These are phyloP conservation scores for Acacia crassicarpa DNA, from an alignment of 306 rosid genomes.

Conservation along the genomic window DNA sequence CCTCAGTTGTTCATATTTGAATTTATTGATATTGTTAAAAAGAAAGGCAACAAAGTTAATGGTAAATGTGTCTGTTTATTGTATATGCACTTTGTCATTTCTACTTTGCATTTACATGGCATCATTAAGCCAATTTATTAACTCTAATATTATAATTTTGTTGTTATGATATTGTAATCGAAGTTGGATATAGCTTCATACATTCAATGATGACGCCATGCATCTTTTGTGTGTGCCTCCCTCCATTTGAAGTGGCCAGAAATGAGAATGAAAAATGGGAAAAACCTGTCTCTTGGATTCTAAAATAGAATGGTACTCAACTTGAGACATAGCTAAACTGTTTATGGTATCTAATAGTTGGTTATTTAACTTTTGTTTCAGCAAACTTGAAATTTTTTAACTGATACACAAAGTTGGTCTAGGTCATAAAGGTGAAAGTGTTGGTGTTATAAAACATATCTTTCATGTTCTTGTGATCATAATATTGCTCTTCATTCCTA, in stretches of 20 bases:
- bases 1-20: not conserved
- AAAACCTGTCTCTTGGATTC: not conserved
- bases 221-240: not conserved
- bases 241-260: not conserved
- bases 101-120: not conserved
- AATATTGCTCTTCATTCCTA: not conserved
- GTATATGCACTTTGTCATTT: not conserved
- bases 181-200: not conserved
- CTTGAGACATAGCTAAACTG: not conserved
- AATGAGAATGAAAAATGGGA: not conserved
- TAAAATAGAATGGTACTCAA: not conserved
- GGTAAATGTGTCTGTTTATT: constrained; percentile 10
- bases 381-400: not conserved
- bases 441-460: not conserved
- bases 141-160: not conserved
- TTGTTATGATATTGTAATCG: not conserved
- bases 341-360: not conserved
- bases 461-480: not conserved
- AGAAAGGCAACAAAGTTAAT: not conserved
- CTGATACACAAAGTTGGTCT: not conserved
- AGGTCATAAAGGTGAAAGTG: not conserved
- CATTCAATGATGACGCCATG: not conserved
- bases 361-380: not conserved
- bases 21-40: constrained; percentile 14
- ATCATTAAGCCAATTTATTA: not conserved